phyloP scores from a whole-genome alignment of 345 rosid genomes.

The Populus nigra region DNA sequence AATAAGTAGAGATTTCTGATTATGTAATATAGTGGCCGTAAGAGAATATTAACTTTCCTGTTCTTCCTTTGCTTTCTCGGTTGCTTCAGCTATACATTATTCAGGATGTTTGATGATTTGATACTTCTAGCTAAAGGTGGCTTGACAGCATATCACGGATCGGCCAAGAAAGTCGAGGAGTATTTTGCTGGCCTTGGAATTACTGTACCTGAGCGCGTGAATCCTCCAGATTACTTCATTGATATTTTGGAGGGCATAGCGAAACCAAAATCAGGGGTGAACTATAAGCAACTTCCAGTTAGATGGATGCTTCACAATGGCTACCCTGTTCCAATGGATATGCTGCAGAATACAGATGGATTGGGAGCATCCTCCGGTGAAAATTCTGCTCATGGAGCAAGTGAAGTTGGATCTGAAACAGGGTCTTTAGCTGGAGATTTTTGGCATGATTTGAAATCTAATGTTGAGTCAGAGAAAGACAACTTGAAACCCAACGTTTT shows the following conservation, averaged over 20 bases:
- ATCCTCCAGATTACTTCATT: slow-evolving; percentile 96
- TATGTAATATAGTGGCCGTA: not conserved
- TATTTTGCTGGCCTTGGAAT: slow-evolving; percentile 82
- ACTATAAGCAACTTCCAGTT: slow-evolving; percentile 73
- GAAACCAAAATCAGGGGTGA: slow-evolving; percentile 68
- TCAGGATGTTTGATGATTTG: slow-evolving; percentile 92
- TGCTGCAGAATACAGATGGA: slow-evolving; percentile 66
- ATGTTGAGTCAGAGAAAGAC: slow-evolving; percentile 66
- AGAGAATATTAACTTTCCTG: not conserved
- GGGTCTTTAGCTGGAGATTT: slow-evolving; percentile 76
- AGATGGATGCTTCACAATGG: slow-evolving; percentile 99
- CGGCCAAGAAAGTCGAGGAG: slow-evolving; percentile 94
- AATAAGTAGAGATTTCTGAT: not conserved
- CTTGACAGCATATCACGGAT: slow-evolving; percentile 79
- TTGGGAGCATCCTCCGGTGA: slow-evolving; percentile 43
- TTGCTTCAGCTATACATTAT: slow-evolving; percentile 72
- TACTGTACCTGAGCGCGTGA: slow-evolving; percentile 78
- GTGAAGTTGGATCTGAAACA: slow-evolving; percentile 37
- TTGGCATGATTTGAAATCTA: slow-evolving; percentile 74
- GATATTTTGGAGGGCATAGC: slow-evolving; percentile 92
- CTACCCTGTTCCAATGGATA: slow-evolving; percentile 81
- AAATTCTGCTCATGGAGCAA: slow-evolving; percentile 49
- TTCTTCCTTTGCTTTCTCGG: not conserved
- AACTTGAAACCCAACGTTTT: slow-evolving; percentile 45
- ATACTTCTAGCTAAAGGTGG: slow-evolving; percentile 98